phyloP scores from a whole-genome alignment of 768 basidiomycete genomes.

The Russula abietina region DNA sequence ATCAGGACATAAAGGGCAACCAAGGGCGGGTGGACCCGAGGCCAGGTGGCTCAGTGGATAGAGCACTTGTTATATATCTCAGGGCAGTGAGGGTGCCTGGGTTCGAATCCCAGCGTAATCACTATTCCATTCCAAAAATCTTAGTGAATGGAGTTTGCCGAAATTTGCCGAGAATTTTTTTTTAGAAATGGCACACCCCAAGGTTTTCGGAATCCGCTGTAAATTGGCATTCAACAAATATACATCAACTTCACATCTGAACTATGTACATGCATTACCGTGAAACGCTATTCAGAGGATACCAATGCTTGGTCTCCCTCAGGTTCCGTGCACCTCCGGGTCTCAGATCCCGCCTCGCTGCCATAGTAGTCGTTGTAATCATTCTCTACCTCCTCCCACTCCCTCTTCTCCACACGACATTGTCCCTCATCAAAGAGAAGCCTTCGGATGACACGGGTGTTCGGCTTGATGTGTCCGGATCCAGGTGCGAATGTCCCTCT shows the following conservation, averaged over 20 bases:
- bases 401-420: conserved; percentile 3
- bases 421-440: conserved; percentile 15
- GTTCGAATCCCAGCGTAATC: too few species aligned
- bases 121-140: too few species aligned
- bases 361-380: background rate
- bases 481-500: conserved; percentile 15
- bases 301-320: background rate
- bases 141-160: too few species aligned
- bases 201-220: too few species aligned
- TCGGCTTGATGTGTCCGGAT: conserved; percentile 17
- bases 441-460: conserved; percentile 10
- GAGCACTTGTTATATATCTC: too few species aligned
- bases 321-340: background rate
- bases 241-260: background rate
- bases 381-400: conserved; percentile 2
- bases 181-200: too few species aligned
- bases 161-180: too few species aligned
- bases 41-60: too few species aligned
- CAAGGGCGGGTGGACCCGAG: too few species aligned
- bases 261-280: background rate
- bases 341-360: background rate
- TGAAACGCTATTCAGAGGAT: too few species aligned
- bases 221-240: background rate
- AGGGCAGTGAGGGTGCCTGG: too few species aligned
- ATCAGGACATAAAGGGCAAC: too few species aligned